Evolutionary conservation across 176 grass and related monocot genomes (phyloP).

Genomic region (Rhipidocladum racemiflorum): DNA sequence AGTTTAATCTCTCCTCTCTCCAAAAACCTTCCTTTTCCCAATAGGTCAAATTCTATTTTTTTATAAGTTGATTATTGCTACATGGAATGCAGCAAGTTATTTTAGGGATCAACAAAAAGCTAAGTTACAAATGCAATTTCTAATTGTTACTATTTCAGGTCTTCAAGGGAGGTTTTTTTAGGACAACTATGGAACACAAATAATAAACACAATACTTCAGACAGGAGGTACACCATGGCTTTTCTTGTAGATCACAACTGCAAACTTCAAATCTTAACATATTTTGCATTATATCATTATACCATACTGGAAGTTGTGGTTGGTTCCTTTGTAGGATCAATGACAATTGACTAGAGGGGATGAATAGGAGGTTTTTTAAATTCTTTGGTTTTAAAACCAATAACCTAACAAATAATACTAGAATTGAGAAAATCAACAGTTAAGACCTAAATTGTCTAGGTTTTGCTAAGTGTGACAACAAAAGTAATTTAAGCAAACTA

Average conservation of each 20-base stretch:
- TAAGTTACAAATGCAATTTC: neutral
- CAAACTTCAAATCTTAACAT: neutral
- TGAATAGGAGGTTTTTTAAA: too few relatives aligned
- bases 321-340: too few relatives aligned
- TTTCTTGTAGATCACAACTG: neutral
- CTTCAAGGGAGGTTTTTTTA: conserved; percentile 82
- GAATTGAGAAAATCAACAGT: too few relatives aligned
- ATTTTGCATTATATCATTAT: neutral
- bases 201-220: conserved; percentile 60
- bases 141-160: conserved; percentile 44
- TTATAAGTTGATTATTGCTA: neutral
- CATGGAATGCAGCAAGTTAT: neutral
- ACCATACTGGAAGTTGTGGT: neutral
- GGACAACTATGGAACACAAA: conserved; percentile 67
- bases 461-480: too few relatives aligned
- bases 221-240: conserved; percentile 33
- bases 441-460: too few relatives aligned
- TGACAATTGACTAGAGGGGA: too few relatives aligned
- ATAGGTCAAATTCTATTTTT: neutral
- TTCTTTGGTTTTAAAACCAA: too few relatives aligned
- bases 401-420: too few relatives aligned
- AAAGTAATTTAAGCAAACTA: too few relatives aligned
- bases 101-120: neutral
- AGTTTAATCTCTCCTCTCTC: neutral
- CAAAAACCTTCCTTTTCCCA: neutral